Percentiles rank a stretch among this genome's conserved stretches.
These are phyloP conservation scores for Castanospermum australe DNA, from an alignment of 306 rosid genomes.

Conservation along the genomic window DNA sequence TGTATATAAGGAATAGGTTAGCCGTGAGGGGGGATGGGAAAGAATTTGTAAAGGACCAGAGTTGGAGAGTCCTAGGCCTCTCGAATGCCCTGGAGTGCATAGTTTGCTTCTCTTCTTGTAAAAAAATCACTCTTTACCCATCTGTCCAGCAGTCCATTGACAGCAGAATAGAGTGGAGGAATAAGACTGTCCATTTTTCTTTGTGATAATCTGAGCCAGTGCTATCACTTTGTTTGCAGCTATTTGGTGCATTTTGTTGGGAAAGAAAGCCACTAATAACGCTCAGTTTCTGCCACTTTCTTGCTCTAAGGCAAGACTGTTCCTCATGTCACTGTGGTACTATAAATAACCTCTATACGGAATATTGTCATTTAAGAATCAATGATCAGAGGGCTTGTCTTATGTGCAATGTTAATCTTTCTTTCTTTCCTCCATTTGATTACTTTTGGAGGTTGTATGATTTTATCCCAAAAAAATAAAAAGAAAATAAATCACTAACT, in stretches of 20 bases:
- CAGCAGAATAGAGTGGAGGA: no score
- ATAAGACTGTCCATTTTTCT: no score
- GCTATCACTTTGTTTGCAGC: neutral
- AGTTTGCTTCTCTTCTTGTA: no score
- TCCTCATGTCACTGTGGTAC: neutral
- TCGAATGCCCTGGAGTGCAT: no score
- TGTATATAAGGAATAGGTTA: no score
- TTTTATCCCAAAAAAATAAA: neutral
- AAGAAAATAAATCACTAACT: neutral
- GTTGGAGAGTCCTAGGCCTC: no score
- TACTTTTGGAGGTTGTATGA: neutral
- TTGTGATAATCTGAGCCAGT: no score
- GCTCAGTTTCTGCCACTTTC: neutral
- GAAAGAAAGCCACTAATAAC: neutral
- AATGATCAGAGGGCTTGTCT: neutral
- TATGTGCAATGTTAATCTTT: neutral
- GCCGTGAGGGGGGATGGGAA: no score
- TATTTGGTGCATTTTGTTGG: neutral
- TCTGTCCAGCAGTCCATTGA: no score
- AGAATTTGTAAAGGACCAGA: no score
- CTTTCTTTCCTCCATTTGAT: neutral
- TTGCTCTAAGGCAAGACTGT: neutral
- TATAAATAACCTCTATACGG: neutral
- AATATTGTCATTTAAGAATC: neutral
- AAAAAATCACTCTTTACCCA: no score